These are phyloP conservation scores for Brassica nigra DNA, from an alignment of 345 rosid genomes.

Conservation along the genomic window DNA sequence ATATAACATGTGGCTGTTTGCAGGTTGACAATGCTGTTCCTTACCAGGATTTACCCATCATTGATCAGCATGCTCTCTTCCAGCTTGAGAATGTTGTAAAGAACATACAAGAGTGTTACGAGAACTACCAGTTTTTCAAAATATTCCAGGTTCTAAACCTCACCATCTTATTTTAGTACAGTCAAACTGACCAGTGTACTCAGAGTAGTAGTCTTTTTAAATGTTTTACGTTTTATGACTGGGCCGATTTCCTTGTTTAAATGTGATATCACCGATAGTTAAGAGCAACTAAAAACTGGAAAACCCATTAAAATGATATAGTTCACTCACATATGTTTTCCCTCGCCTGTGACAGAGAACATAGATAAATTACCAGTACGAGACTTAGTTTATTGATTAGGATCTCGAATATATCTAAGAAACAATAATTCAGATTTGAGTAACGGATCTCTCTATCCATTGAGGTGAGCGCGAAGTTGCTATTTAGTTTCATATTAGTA, in stretches of 20 bases:
- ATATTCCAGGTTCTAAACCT: slow-evolving; percentile 76
- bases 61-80: slow-evolving; percentile 83
- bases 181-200: background rate
- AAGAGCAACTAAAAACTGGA: background rate
- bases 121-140: slow-evolving; percentile 82
- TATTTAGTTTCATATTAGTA: background rate
- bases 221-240: slow-evolving; percentile 8
- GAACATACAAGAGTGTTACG: slow-evolving; percentile 73
- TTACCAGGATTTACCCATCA: slow-evolving; percentile 78
- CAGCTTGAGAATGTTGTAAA: slow-evolving; percentile 85
- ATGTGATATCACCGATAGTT: background rate
- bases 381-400: background rate
- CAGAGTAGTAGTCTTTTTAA: background rate
- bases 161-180: slow-evolving; percentile 13
- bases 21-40: slow-evolving; percentile 76
- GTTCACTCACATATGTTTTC: background rate
- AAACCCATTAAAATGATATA: background rate
- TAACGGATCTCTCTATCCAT: slow-evolving; percentile 8
- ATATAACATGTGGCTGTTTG: slow-evolving; percentile 26
- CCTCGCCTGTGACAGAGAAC: slow-evolving; percentile 7
- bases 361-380: background rate
- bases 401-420: slow-evolving; percentile 2
- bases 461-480: background rate
- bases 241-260: background rate
- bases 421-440: slow-evolving; percentile 4